Conservation (phyloP, 106 monocot species). For the Amphibolis antarctica region DNA sequence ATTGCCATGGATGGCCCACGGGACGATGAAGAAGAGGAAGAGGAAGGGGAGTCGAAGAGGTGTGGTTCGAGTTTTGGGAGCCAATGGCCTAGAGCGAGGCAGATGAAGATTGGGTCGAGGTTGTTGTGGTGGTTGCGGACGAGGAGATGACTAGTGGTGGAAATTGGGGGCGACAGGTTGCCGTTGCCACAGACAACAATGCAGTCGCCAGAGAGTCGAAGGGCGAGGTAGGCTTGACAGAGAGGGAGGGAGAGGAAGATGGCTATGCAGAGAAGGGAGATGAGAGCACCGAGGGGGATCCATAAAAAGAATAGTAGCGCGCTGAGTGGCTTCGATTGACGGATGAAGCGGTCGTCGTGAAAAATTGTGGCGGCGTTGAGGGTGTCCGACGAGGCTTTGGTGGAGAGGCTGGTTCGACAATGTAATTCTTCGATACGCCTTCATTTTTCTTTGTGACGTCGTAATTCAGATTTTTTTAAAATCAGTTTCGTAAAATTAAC, state of each 20-base stretch:
- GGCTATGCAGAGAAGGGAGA: constrained; percentile 69
- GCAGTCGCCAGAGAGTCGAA: constrained; percentile 51
- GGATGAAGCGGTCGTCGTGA: constrained; percentile 84
- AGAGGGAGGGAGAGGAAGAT: constrained; percentile 52
- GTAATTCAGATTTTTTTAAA: too few relatives aligned
- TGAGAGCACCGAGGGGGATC: constrained; percentile 62
- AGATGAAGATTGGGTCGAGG: constrained; percentile 70
- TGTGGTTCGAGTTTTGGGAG: too few relatives aligned
- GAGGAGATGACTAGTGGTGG: constrained; percentile 40
- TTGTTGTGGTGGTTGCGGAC: constrained; percentile 87
- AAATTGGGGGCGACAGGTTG: constrained; percentile 12
- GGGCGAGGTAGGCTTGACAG: constrained; percentile 33
- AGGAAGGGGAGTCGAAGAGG: too few relatives aligned
- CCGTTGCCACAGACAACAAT: constrained; percentile 55
- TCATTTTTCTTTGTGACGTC: neutral
- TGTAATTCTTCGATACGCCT: constrained; percentile 80
- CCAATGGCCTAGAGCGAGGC: constrained; percentile 58
- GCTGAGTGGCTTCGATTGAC: constrained; percentile 36
- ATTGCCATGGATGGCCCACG: neutral
- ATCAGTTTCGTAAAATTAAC: too few relatives aligned
- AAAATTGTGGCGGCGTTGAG: constrained; percentile 42
- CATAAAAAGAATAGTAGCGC: constrained; percentile 51
- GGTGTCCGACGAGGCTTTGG: constrained; percentile 18
- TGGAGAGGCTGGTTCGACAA: constrained; percentile 40
- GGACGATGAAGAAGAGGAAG: too few relatives aligned